Percentiles rank a stretch among this genome's conserved stretches.
phyloP scores from a whole-genome alignment of 78 protist species.

The Bigelowiella natans region DNA sequence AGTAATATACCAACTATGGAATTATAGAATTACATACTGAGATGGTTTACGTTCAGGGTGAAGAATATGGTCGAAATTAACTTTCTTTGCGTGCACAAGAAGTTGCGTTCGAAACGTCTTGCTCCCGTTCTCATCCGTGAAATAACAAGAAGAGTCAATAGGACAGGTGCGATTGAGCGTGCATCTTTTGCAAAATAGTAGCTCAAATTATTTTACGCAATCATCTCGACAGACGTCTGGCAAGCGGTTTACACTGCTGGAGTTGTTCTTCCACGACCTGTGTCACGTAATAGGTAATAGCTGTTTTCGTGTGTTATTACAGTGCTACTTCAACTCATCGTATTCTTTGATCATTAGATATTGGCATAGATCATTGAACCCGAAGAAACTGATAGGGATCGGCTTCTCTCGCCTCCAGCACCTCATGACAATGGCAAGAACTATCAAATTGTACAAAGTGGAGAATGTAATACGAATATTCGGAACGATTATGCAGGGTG shows the following conservation, averaged over 20 bases:
- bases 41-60: not conserved
- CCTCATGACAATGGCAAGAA: slow-evolving; percentile 38
- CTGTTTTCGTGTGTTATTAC: not conserved
- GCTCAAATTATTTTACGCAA: not conserved
- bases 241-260: slow-evolving; percentile 91
- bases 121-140: slow-evolving; percentile 96
- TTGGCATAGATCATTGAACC: slow-evolving; percentile 85
- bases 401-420: not conserved
- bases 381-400: slow-evolving; percentile 67
- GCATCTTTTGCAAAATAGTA: not conserved
- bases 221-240: slow-evolving; percentile 16
- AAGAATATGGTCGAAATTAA: slow-evolving; percentile 78
- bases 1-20: not conserved
- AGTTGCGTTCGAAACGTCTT: slow-evolving; percentile 65
- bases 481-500: not conserved
- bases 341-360: slow-evolving; percentile 36
- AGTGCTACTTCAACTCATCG: no score
- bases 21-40: not conserved
- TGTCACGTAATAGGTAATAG: slow-evolving; percentile 33
- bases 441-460: slow-evolving; percentile 48
- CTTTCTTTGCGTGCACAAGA: slow-evolving; percentile 94
- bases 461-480: slow-evolving; percentile 9
- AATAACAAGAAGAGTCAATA: slow-evolving; percentile 88
- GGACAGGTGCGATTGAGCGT: slow-evolving; percentile 65
- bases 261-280: slow-evolving; percentile 73